A percentile compares a stretch with the other conserved stretches of the same genome.
Evolutionary conservation across 129 eudicot genomes (phyloP).

Genomic region (Tagetes patula): DNA sequence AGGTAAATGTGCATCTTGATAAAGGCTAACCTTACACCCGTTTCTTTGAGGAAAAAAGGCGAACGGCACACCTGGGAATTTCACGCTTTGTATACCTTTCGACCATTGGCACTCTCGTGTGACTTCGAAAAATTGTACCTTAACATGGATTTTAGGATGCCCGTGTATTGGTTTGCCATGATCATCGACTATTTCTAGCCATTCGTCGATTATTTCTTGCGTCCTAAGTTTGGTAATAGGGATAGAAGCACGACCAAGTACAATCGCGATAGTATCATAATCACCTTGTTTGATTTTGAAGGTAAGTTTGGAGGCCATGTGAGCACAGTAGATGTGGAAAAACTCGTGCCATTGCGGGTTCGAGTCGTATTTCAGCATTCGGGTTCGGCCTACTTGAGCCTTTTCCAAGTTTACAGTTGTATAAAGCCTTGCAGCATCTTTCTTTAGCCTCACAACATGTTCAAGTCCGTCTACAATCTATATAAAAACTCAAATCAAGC

Average conservation of each 20-base stretch:
- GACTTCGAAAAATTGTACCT: slow-evolving; percentile 61
- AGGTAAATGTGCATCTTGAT: slow-evolving; percentile 82
- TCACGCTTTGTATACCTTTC: slow-evolving; percentile 54
- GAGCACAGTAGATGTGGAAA: slow-evolving; percentile 89
- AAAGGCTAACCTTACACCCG: slow-evolving; percentile 67
- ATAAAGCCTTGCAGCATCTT: slow-evolving; percentile 49
- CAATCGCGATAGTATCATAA: slow-evolving; percentile 54
- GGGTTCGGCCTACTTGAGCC: slow-evolving; percentile 87
- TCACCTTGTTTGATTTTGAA: slow-evolving; percentile 56
- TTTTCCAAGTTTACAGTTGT: slow-evolving; percentile 75
- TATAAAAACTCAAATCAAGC: not conserved
- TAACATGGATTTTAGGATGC: slow-evolving; percentile 62
- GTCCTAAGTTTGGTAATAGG: slow-evolving; percentile 48
- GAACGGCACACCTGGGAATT: slow-evolving; percentile 80
- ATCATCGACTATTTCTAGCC: slow-evolving; percentile 57
- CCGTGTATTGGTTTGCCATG: slow-evolving; percentile 51
- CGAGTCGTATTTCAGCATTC: slow-evolving; percentile 44
- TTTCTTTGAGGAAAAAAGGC: slow-evolving; percentile 67
- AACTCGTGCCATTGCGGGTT: slow-evolving; percentile 90
- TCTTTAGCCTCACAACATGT: slow-evolving; percentile 41
- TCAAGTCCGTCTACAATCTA: slow-evolving; percentile 59
- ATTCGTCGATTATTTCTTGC: slow-evolving; percentile 56
- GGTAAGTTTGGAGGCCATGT: slow-evolving; percentile 68
- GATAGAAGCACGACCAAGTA: slow-evolving; percentile 64
- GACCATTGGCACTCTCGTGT: slow-evolving; percentile 65